Conservation (phyloP, 805 yeast species). For the Yarrowia phangngaensis region DNA sequence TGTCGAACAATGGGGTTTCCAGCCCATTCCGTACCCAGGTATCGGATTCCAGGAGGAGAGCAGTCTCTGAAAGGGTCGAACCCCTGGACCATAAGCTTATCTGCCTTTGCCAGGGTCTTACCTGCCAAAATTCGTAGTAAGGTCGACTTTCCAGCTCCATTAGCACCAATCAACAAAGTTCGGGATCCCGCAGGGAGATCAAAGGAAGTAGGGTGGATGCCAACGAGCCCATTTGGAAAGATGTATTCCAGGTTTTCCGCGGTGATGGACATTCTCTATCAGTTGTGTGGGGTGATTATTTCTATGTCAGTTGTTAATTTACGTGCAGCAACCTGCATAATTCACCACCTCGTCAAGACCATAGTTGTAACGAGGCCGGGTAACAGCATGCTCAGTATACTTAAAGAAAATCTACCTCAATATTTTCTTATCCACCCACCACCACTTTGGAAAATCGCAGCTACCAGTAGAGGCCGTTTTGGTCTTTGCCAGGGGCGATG, state of each 20-base stretch:
- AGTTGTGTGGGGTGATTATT: too few species aligned
- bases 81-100: slow-evolving; percentile 70
- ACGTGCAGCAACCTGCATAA: too few species aligned
- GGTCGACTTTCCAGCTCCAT: slow-evolving; percentile 97
- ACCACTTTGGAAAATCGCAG: slow-evolving; percentile 25
- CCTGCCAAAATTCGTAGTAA: slow-evolving; percentile 82
- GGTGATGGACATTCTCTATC: slow-evolving; percentile 49
- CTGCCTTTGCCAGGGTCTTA: slow-evolving; percentile 75
- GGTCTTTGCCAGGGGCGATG: slow-evolving; percentile 26
- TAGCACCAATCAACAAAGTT: slow-evolving; percentile 81
- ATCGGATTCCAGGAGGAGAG: slow-evolving; percentile 49
- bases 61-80: slow-evolving; percentile 79
- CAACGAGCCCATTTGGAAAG: slow-evolving; percentile 60
- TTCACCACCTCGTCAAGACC: too few species aligned
- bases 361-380: slow-evolving; percentile 1
- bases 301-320: too few species aligned
- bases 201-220: slow-evolving; percentile 61
- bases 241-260: slow-evolving; percentile 64
- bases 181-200: slow-evolving; percentile 67
- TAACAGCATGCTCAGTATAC: neutral
- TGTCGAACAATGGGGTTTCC: slow-evolving; percentile 82
- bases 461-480: slow-evolving; percentile 26
- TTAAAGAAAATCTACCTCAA: neutral
- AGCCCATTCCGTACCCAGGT: slow-evolving; percentile 98
- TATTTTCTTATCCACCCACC: slow-evolving; percentile 12